Base-by-base conservation (phyloP, 2,329 filamentous ascomycete species). In the Penicillium sclerotigenum region DNA sequence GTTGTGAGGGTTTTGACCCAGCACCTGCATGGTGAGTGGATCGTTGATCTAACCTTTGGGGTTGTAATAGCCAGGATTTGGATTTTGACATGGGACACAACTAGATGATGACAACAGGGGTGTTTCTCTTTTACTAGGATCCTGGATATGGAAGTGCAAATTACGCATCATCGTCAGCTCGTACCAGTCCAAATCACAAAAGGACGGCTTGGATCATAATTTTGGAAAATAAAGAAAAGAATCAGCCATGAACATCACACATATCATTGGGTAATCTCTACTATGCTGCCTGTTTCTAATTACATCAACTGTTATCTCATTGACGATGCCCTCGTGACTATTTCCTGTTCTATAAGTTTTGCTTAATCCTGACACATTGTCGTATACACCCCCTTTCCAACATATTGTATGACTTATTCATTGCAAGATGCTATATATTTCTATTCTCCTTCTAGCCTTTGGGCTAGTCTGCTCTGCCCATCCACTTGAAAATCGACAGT, bases 401-500 rank as follows among this genome's bases (percentile, higher is more conserved):
- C 33, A 22, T 49, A 29, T 49, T 40, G 20, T 42, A 24, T 16
- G 24, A 22, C 13, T 26, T 7, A 7, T 18, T 31, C 28, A 14
- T 26, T 38, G 20, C 51, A 58, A 50, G 10, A 54, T 58, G 56
- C 18, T 33, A 26, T 54, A 10, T 14, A 11, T 16, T 34, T 33
- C 26, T 33, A 40, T 38, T 22, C 13, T 48, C 18, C 10, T 58
- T 24, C 33, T 56, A 18, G 16, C 29, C 16, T 38, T 53, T 14
- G 46, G 26, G 24, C n/a, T 56, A 26, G 9, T 52, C 20, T 55
- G 59, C 34, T 52, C 47, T 29, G 50, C 58, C 4, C 38, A 43
- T 2, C 58, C 58, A 20, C 40, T 59, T 8, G 36, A 55, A 16
- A 36, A 40, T n/a, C 56, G 60, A 20, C 42, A 50, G 22, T 29